Evolutionary conservation across 257 asterid species (phyloP).

Genomic region (Solanum tarapatanum): DNA sequence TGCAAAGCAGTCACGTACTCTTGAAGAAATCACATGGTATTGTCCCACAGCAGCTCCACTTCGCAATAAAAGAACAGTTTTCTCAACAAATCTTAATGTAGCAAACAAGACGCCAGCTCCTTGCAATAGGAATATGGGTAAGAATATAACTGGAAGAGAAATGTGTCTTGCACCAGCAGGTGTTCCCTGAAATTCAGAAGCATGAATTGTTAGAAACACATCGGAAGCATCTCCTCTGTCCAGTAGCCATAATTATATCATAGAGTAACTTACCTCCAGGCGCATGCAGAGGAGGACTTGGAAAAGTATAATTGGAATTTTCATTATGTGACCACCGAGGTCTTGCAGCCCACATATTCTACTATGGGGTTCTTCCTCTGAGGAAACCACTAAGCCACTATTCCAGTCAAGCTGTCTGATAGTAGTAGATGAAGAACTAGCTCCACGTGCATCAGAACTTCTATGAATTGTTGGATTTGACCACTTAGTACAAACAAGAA

Average conservation of each 20-base stretch:
- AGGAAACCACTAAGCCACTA: conserved; percentile 56
- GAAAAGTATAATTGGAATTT: conserved; percentile 74
- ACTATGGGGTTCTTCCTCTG: conserved; percentile 52
- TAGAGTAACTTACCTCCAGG: conserved; percentile 56
- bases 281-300: conserved; percentile 92
- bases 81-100: conserved; percentile 53
- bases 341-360: conserved; percentile 74
- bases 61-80: conserved; percentile 46
- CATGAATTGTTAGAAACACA: not conserved
- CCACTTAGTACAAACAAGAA: conserved; percentile 99
- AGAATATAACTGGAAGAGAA: conserved; percentile 71
- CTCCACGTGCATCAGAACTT: conserved; percentile 48
- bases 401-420: conserved; percentile 73
- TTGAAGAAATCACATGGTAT: conserved; percentile 53
- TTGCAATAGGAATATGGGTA: conserved; percentile 79
- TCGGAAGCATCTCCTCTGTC: not conserved
- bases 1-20: conserved; percentile 60
- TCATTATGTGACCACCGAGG: conserved; percentile 94
- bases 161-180: conserved; percentile 60
- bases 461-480: conserved; percentile 86
- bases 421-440: conserved; percentile 60
- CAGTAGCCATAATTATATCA: not conserved
- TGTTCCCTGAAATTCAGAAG: conserved; percentile 59
- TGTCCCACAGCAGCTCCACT: conserved; percentile 57
- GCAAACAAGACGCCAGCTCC: conserved; percentile 77